Conservation (phyloP, 2,329 filamentous ascomycete species). For the Fusarium pilosicola region DNA sequence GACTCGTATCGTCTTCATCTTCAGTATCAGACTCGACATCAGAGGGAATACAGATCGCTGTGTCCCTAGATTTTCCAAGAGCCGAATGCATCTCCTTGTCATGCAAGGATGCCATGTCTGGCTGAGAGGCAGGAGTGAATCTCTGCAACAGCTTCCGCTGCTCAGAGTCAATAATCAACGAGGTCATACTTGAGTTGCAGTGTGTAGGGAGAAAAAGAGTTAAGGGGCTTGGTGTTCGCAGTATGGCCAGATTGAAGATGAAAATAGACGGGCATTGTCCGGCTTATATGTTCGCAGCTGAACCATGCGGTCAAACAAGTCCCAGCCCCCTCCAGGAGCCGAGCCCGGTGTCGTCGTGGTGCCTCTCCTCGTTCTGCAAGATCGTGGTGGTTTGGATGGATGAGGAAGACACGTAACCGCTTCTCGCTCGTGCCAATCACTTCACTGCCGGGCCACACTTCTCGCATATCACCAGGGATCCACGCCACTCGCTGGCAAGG, state of each 20-base stretch:
- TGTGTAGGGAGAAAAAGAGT: background rate
- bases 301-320: background rate
- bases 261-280: background rate
- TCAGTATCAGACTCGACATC: no score
- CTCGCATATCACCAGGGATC: background rate
- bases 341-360: background rate
- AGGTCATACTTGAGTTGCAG: background rate
- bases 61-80: no score
- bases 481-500: constrained; percentile 11
- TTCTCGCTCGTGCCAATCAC: background rate
- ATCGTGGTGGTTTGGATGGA: no score
- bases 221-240: no score
- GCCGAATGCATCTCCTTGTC: no score
- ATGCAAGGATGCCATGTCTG: no score
- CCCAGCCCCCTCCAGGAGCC: background rate
- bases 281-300: background rate
- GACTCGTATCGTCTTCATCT: no score
- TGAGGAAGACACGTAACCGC: background rate
- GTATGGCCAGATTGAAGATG: background rate
- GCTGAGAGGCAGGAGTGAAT: background rate
- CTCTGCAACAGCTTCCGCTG: background rate
- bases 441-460: constrained; percentile 14
- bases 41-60: no score
- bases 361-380: background rate
- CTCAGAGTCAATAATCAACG: background rate